These are phyloP conservation scores for Candida krabiensis DNA, from an alignment of 805 yeast species.

Conservation along the genomic window DNA sequence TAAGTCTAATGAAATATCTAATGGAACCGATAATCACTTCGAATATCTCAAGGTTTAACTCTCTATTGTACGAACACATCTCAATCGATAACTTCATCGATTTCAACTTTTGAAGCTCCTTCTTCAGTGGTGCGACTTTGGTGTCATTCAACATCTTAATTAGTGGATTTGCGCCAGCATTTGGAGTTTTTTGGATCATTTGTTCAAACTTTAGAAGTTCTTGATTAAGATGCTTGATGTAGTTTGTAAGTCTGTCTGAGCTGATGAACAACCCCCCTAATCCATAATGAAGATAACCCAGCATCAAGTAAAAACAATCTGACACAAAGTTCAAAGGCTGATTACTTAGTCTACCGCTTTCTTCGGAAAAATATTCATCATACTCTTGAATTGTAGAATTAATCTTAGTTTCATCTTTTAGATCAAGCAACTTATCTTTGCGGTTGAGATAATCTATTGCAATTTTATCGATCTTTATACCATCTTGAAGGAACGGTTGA, in stretches of 20 bases:
- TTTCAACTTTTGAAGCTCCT: conserved; percentile 35
- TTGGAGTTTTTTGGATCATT: conserved; percentile 23
- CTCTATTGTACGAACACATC: conserved; percentile 58
- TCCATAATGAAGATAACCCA: conserved; percentile 85
- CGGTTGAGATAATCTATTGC: conserved; percentile 64
- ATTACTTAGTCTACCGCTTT: conserved; percentile 32
- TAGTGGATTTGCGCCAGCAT: conserved; percentile 25
- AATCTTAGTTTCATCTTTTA: conserved; percentile 79
- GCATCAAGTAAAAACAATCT: conserved; percentile 79
- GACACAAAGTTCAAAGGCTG: conserved; percentile 73
- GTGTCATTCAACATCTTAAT: conserved; percentile 28
- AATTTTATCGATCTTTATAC: conserved; percentile 72
- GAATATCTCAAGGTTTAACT: conserved; percentile 63
- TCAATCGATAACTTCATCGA: conserved; percentile 58
- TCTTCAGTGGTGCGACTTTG: conserved; percentile 33
- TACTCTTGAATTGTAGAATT: conserved; percentile 76
- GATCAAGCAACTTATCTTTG: conserved; percentile 55
- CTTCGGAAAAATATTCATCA: conserved; percentile 49
- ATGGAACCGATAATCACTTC: conserved; percentile 78
- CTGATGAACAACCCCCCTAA: conserved; percentile 71
- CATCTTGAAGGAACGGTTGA: conserved; percentile 73
- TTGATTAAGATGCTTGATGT: conserved; percentile 49
- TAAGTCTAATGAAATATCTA: conserved; percentile 64
- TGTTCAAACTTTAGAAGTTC: conserved; percentile 55
- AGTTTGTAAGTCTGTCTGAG: conserved; percentile 53